Base-by-base conservation (phyloP, 2,329 filamentous ascomycete genomes). In the Tolypocladium album region DNA sequence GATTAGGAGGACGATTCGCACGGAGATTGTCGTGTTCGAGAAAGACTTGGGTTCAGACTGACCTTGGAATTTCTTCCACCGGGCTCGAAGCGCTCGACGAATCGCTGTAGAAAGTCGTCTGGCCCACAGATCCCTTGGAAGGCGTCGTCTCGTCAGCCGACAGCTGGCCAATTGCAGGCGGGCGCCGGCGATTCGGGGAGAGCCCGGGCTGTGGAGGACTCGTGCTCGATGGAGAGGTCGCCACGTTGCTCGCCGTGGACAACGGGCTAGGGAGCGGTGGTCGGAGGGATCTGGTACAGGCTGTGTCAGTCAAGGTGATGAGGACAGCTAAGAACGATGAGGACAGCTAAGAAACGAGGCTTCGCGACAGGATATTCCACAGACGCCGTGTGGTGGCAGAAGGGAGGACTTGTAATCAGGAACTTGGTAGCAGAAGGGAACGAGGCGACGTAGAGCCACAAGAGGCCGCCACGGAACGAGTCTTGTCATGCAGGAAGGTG, bases 241-340 rank as follows among this genome's bases (percentile, higher is more conserved):
- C 70, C 59, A 75, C 72, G 60, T 65, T 72, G 67, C 71, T 77
- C 61, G 75, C 76, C 60, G 76, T 75, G 61, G 67, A 82, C 56
- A 82, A 72, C 64, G 81, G 80, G 66, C 80, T 83, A 53, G 80
- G 78, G 62, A 76, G 72, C 60, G 75, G 69, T 68, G 75, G 78
- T 68, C 77, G 74, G 65, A 73, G 75, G 58, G 76, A 79, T 77
- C 81, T 83, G n/a, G 38, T 43, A 38, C 39, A 5, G 13, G 27
- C 22, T 40, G 43, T 31, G 59, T 60, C 42, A 60, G 59, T 42
- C 42, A 31, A 38, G 24, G 39, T 12, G 17, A 7, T 4, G 31
- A 55, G 17, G 20, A 7, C 17, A 38, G 15, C 24, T 47, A 24
- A 36, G 36, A 39, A 47, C 12, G 17, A 7, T 4, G 31, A 55